phyloP scores from a whole-genome alignment of 2,329 filamentous ascomycete species.

The Talaromyces pinophilus region DNA sequence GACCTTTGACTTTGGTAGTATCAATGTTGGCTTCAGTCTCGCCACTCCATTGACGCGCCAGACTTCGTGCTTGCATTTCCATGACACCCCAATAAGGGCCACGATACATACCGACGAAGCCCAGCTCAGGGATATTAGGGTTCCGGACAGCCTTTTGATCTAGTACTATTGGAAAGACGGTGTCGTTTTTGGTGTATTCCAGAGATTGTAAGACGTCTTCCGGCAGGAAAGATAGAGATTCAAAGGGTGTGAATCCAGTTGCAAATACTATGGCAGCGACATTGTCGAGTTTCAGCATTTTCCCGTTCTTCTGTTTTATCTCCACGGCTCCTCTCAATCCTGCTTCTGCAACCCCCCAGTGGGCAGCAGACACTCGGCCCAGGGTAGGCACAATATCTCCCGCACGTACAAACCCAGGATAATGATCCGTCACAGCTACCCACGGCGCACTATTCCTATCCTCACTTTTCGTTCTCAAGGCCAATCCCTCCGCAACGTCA shows the following conservation, averaged over 20 bases:
- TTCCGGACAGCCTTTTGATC: slow-evolving; percentile 68
- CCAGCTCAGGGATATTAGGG: slow-evolving; percentile 62
- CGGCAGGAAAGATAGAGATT: slow-evolving; percentile 66
- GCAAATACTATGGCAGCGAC: slow-evolving; percentile 71
- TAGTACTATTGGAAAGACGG: slow-evolving; percentile 64
- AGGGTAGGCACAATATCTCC: slow-evolving; percentile 41
- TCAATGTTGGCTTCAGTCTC: slow-evolving; percentile 30
- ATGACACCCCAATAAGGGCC: slow-evolving; percentile 85
- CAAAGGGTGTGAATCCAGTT: slow-evolving; percentile 70
- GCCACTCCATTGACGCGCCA: slow-evolving; percentile 61
- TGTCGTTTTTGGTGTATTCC: slow-evolving; percentile 57
- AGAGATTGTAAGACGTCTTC: slow-evolving; percentile 57
- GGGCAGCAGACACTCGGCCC: background rate
- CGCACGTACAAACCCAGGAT: slow-evolving; percentile 71
- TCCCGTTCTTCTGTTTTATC: slow-evolving; percentile 26
- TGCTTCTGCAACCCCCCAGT: background rate
- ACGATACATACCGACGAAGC: slow-evolving; percentile 81
- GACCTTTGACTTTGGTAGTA: slow-evolving; percentile 26
- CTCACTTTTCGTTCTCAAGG: slow-evolving; percentile 37
- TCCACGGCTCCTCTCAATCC: slow-evolving; percentile 6
- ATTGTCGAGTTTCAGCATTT: slow-evolving; percentile 53
- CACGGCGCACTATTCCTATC: slow-evolving; percentile 60
- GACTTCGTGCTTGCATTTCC: slow-evolving; percentile 77
- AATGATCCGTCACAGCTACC: slow-evolving; percentile 70
- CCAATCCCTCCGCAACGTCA: slow-evolving; percentile 41